Conservation (phyloP, 129 eudicot species). For the Artemisia tridentata region DNA sequence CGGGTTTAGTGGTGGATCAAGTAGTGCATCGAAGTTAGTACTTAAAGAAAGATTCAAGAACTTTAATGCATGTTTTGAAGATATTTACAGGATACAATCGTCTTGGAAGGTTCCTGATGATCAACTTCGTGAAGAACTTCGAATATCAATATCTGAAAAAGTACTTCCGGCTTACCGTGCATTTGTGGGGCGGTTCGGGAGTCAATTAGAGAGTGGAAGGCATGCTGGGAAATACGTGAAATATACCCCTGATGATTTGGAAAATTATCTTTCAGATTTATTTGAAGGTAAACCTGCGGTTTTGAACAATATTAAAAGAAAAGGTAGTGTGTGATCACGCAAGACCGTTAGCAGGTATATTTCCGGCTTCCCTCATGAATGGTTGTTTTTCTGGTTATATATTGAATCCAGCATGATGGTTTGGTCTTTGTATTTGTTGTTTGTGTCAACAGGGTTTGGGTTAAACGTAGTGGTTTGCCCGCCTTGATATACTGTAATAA, state of each 20-base stretch:
- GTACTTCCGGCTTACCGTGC: slow-evolving; percentile 91
- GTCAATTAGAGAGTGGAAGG: slow-evolving; percentile 87
- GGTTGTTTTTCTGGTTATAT: slow-evolving; percentile 25
- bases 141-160: slow-evolving; percentile 90
- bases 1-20: slow-evolving; percentile 77
- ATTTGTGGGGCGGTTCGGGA: slow-evolving; percentile 80
- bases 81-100: slow-evolving; percentile 78
- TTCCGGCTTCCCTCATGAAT: slow-evolving; percentile 31
- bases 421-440: slow-evolving; percentile 29
- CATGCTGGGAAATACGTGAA: slow-evolving; percentile 86
- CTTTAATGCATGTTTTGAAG: slow-evolving; percentile 88
- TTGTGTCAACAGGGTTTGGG: slow-evolving; percentile 39
- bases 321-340: slow-evolving; percentile 47
- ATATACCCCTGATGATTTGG: slow-evolving; percentile 79
- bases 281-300: slow-evolving; percentile 81
- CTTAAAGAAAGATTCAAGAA: slow-evolving; percentile 83
- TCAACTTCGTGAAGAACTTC: slow-evolving; percentile 91
- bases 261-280: slow-evolving; percentile 66
- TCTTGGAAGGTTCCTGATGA: slow-evolving; percentile 88
- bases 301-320: slow-evolving; percentile 74
- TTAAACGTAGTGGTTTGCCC: slow-evolving; percentile 36
- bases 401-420: slow-evolving; percentile 35
- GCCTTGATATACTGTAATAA: slow-evolving; percentile 48
- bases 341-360: slow-evolving; percentile 44
- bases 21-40: slow-evolving; percentile 76